These are phyloP conservation scores for Xylariaceae sp. DNA, from an alignment of 2,329 filamentous ascomycete species.

Conservation along the genomic window DNA sequence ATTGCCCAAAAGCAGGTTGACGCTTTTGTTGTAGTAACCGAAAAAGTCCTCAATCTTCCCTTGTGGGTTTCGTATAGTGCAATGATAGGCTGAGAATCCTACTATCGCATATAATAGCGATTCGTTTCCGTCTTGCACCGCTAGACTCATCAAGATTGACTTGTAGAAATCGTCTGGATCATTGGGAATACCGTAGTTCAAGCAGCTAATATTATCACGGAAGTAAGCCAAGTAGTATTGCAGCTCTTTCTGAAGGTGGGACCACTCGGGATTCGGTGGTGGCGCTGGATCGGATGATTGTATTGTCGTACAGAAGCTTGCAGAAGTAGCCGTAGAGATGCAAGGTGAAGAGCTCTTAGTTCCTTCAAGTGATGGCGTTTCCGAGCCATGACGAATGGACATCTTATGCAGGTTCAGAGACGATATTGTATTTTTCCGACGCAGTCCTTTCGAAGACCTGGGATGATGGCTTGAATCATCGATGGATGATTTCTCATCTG, in stretches of 20 bases:
- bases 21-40: slow-evolving; percentile 85
- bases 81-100: slow-evolving; percentile 85
- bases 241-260: slow-evolving; percentile 64
- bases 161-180: slow-evolving; percentile 73
- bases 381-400: slow-evolving; percentile 46
- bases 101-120: slow-evolving; percentile 82
- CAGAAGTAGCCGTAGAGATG: slow-evolving; percentile 43
- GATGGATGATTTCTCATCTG: slow-evolving; percentile 51
- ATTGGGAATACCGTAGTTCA: slow-evolving; percentile 77
- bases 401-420: slow-evolving; percentile 36
- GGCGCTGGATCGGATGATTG: slow-evolving; percentile 32
- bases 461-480: slow-evolving; percentile 29
- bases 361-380: slow-evolving; percentile 52
- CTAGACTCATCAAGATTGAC: slow-evolving; percentile 66
- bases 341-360: slow-evolving; percentile 54
- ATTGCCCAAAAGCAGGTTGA: slow-evolving; percentile 70
- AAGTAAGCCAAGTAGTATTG: slow-evolving; percentile 79
- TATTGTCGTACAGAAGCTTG: slow-evolving; percentile 34
- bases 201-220: slow-evolving; percentile 70
- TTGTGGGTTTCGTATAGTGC: slow-evolving; percentile 66
- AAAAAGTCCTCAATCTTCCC: slow-evolving; percentile 80
- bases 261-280: slow-evolving; percentile 45
- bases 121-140: slow-evolving; percentile 64
- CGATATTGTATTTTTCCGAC: slow-evolving; percentile 39
- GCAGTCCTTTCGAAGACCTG: slow-evolving; percentile 24